Evolutionary conservation across 73 alveolate genomes (phyloP).

Genomic region (Tetrahymena borealis): DNA sequence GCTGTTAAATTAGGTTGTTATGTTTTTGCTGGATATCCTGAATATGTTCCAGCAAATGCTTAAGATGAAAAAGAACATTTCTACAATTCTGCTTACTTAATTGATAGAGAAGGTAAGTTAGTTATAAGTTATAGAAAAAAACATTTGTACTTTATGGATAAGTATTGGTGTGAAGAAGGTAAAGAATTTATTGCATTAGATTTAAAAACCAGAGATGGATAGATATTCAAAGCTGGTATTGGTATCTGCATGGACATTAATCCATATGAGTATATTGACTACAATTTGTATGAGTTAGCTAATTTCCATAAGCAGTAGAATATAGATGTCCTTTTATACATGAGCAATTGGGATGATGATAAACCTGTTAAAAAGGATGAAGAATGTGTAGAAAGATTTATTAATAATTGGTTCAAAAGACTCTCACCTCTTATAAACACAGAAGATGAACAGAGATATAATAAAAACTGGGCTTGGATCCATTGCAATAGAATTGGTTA

Average conservation of each 20-base stretch:
- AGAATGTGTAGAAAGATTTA: neutral
- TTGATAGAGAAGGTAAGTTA: slow-evolving; percentile 73
- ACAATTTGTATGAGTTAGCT: slow-evolving; percentile 59
- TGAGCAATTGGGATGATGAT: slow-evolving; percentile 65
- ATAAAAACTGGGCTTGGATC: neutral
- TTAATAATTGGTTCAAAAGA: slow-evolving; percentile 57
- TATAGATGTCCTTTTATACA: slow-evolving; percentile 54
- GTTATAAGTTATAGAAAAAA: slow-evolving; percentile 65
- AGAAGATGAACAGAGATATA: neutral
- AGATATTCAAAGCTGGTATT: slow-evolving; percentile 57
- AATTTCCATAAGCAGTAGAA: slow-evolving; percentile 41
- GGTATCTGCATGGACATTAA: slow-evolving; percentile 92
- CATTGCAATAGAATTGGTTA: slow-evolving; percentile 28
- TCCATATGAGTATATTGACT: slow-evolving; percentile 59
- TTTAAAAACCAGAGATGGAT: slow-evolving; percentile 50
- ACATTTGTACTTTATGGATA: slow-evolving; percentile 66
- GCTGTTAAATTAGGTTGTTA: slow-evolving; percentile 70
- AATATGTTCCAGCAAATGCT: slow-evolving; percentile 7
- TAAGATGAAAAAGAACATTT: slow-evolving; percentile 42
- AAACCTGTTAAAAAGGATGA: slow-evolving; percentile 11
- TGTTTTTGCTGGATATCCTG: slow-evolving; percentile 88
- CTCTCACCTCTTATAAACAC: slow-evolving; percentile 44
- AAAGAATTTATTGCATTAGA: slow-evolving; percentile 68
- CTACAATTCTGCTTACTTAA: slow-evolving; percentile 80
- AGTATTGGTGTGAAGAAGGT: slow-evolving; percentile 90